A percentile compares a stretch with the other conserved stretches of the same genome.
Conservation (phyloP, 2,329 filamentous ascomycete genomes). For the Paradendryphiella salina region DNA sequence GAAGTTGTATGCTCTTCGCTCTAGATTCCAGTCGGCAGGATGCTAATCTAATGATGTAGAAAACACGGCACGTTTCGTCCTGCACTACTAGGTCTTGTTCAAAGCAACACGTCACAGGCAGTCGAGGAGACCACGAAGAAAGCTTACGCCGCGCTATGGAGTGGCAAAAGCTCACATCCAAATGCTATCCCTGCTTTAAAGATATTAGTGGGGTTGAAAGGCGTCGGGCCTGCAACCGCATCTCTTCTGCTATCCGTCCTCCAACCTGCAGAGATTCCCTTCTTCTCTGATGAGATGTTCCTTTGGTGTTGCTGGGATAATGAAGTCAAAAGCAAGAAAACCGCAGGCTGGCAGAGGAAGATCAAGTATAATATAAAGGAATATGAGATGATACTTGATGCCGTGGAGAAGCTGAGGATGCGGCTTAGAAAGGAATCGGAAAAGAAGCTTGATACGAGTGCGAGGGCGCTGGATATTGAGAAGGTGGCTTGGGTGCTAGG, state of each 20-base stretch:
- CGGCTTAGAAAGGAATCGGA: conserved; percentile 51
- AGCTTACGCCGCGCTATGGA: conserved; percentile 51
- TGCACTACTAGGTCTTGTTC: conserved; percentile 51
- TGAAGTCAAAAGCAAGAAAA: conserved; percentile 32
- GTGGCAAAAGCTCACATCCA: background rate
- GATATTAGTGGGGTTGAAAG: conserved; percentile 64
- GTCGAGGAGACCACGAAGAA: conserved; percentile 56
- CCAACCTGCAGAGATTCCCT: conserved; percentile 63
- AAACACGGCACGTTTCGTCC: conserved; percentile 58
- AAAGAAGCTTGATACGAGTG: conserved; percentile 35
- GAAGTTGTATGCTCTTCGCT: conserved; percentile 39
- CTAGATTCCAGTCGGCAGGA: too few species aligned
- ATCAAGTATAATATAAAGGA: conserved; percentile 74
- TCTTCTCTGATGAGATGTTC: conserved; percentile 81
- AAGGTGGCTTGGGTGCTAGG: conserved; percentile 13
- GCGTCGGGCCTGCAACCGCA: conserved; percentile 78
- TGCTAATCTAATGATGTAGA: conserved; percentile 27
- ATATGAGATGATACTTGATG: conserved; percentile 61
- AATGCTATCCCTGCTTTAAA: conserved; percentile 50
- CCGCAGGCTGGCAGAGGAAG: conserved; percentile 53
- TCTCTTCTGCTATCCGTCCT: conserved; percentile 71
- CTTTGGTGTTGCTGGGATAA: conserved; percentile 66
- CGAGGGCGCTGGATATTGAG: conserved; percentile 22
- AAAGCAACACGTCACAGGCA: conserved; percentile 60
- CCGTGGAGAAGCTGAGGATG: conserved; percentile 32